These are phyloP conservation scores for Beauveria varroae DNA, from an alignment of 2,329 filamentous ascomycete genomes.

Conservation along the genomic window DNA sequence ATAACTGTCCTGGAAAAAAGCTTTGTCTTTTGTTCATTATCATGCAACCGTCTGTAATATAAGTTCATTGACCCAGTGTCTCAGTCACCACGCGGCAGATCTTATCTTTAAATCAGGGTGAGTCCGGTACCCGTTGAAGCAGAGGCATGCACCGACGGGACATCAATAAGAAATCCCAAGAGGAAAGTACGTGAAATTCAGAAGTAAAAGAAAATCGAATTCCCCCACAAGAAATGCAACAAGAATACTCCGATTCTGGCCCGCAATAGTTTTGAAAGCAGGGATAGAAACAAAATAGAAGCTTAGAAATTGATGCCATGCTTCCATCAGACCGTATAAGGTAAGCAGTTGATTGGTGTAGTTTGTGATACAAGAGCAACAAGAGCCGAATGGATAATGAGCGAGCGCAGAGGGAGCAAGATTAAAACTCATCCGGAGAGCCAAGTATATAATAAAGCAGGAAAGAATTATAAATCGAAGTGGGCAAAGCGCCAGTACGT, in stretches of 20 bases:
- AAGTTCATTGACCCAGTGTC: neutral
- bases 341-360: neutral
- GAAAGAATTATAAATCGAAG: neutral
- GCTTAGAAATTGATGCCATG: neutral
- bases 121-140: neutral
- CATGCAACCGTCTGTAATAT: neutral
- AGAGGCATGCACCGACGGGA: neutral
- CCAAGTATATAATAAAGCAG: neutral
- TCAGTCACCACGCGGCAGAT: neutral
- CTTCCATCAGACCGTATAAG: neutral
- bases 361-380: slow-evolving; percentile 1
- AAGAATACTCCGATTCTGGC: neutral
- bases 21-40: neutral
- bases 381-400: neutral
- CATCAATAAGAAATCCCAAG: neutral
- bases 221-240: neutral
- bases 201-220: neutral
- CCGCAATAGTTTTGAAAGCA: neutral
- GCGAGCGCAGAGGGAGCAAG: neutral
- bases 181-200: neutral
- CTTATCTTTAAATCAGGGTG: neutral
- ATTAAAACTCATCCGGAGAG: neutral
- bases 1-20: neutral
- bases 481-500: neutral
- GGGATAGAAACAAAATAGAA: neutral